Evolutionary conservation across 1,139 yeast species (phyloP), one percentile per base, ranked within the genome.

Genomic region (Debaryomyces sp.): DNA sequence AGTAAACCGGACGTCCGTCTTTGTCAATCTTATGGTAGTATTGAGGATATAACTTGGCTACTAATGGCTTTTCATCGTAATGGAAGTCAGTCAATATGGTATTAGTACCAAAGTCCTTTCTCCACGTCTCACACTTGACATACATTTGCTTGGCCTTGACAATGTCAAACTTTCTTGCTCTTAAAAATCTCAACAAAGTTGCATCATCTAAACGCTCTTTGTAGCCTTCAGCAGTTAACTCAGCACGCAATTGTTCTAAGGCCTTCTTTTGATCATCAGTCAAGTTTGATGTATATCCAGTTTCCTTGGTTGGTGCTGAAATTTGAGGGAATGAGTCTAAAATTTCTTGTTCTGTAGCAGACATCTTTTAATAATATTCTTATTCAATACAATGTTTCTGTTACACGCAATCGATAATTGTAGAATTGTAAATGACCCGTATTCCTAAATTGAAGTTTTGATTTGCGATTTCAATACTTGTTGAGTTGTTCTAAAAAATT

Each of bases 1-100:
- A 80, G 72, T 94, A 94, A 47, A 91, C 87, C 3, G 99, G 99
- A 63, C 99, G 87, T 44, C 99, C 99, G 54, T 94, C 99, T 63
- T 81, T 89, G 70, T 94, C 99, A 41, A 94, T 89, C 78, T 94
- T 92, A 76, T 94, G 98, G 72, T 94, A 94, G 73, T 92, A 94
- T 72, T 92, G 97, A 29, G 99, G 99, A 69, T 94, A 94, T 72
- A 78, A 87, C 66, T 82, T 80, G 54, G 96, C 97, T 54, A 92
- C 97, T 53, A 84, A 70, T 26, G 96, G 87, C 75, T 94, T 94
- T 75, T 94, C 99, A 24, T 81, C 83, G 73, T 94, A 94, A 55
- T 87, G 84, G 78, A 94, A 94, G 66, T 90, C 97, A 58, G 80
- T 75, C 64, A 94, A 77, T 57, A 94, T 87, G 51, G 94, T 89